Evolutionary conservation across 176 grass and related monocot species (phyloP), one percentile per base, ranked within the genome.

Genomic region (Carex scoparia): DNA sequence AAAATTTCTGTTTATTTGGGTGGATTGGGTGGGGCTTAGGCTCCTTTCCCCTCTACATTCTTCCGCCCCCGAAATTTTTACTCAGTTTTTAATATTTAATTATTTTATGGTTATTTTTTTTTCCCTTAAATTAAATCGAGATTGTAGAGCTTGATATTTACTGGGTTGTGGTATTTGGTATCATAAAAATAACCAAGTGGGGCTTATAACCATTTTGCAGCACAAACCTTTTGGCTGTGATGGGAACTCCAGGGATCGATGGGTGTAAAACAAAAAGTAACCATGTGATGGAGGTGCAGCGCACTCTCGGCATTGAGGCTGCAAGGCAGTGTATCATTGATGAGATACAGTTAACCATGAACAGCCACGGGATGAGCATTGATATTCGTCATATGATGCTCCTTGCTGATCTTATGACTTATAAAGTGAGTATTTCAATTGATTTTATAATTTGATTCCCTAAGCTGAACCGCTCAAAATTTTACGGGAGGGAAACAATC

Each of bases 331-430:
- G 79, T 69, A 98, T 98, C 79, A 90, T 98, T 16, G 68, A 93
- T 80, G 91, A 98, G 84, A 98, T 98, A 85, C 71, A 91, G 18
- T 84, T 83, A 40, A 94, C 91, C 27, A 94, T 98, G 91, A 80
- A 79, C 46, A 77, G 75, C 46, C 86, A 98, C 86, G 91, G 90
- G 11, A 98, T 98, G 95, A 94, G 89, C 62, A 98, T 94, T 65
- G 95, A 98, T 90, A 66, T 69, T 68, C 90, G 95, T 79, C 92
- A 98, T 87, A 98, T 98, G 95, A 94, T 93, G 91, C 95, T 98
- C 81, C 87, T 98, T 71, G 95, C 91, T 80, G 95, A 98, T 89
- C 87, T 98, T 72, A 98, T 98, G 95, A 98, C 95, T 83, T 98
- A 94, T 68, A 98, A 94, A 87, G 92, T 93, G 60, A 83, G 55